Evolutionary conservation across 805 yeast species (phyloP).

Genomic region (Candida glaebosa): DNA sequence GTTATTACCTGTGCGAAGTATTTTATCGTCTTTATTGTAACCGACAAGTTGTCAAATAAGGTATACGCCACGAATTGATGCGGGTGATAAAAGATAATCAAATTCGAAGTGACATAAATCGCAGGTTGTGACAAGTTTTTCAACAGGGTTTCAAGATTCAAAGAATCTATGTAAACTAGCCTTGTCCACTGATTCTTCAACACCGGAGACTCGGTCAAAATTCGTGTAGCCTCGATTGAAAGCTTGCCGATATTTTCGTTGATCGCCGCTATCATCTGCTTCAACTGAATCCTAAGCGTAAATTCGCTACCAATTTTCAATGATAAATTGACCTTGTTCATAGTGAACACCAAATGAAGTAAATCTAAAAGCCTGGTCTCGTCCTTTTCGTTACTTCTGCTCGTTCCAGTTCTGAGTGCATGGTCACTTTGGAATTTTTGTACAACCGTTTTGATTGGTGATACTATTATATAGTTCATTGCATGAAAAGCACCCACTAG

Average conservation of each 20-base stretch:
- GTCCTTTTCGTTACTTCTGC: not conserved
- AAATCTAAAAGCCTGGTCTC: slow-evolving; percentile 1
- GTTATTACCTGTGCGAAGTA: slow-evolving; percentile 27
- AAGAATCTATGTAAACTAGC: slow-evolving; percentile 38
- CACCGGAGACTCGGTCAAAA: slow-evolving; percentile 53
- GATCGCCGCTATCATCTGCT: slow-evolving; percentile 3
- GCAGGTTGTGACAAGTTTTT: not conserved
- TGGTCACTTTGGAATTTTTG: slow-evolving; percentile 21
- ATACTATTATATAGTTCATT: slow-evolving; percentile 24
- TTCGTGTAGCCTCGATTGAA: slow-evolving; percentile 28
- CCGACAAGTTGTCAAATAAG: slow-evolving; percentile 36
- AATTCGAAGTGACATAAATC: not conserved
- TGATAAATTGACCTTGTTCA: slow-evolving; percentile 21
- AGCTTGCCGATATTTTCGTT: slow-evolving; percentile 9
- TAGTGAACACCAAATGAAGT: slow-evolving; percentile 7
- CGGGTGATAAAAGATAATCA: slow-evolving; percentile 35
- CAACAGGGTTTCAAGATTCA: slow-evolving; percentile 11
- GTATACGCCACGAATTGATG: slow-evolving; percentile 34
- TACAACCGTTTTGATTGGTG: slow-evolving; percentile 24
- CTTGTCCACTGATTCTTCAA: slow-evolving; percentile 47
- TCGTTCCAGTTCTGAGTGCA: not conserved
- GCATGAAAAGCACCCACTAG: slow-evolving; percentile 31
- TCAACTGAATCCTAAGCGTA: slow-evolving; percentile 44
- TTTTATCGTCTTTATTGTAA: slow-evolving; percentile 30
- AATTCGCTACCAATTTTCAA: slow-evolving; percentile 47